Percentiles rank a stretch among this genome's conserved stretches.
Conservation (phyloP, 306 rosid species). For the Cotoneaster glaucophyllus region DNA sequence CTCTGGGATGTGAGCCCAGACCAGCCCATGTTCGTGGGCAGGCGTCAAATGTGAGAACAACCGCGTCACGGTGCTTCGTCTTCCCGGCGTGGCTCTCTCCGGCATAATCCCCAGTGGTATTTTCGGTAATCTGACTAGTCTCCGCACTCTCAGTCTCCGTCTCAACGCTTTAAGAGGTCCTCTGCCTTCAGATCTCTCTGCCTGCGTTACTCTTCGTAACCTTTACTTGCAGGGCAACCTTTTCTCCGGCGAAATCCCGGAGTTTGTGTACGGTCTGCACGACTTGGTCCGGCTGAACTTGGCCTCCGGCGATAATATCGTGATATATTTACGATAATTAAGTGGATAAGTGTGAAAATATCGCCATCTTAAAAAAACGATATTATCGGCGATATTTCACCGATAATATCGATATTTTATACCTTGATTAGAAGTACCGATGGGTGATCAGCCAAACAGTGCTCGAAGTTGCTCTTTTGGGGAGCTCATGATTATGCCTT, state of each 20-base stretch:
- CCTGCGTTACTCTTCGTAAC: slow-evolving; percentile 36
- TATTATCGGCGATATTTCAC: too few relatives aligned
- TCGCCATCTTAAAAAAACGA: too few relatives aligned
- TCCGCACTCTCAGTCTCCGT: slow-evolving; percentile 44
- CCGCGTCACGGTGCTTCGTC: slow-evolving; percentile 36
- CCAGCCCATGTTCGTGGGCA: slow-evolving; percentile 42
- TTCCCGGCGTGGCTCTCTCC: slow-evolving; percentile 39
- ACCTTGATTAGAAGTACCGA: too few relatives aligned
- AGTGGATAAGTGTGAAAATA: too few relatives aligned
- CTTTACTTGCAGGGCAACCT: slow-evolving; percentile 42
- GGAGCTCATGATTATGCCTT: slow-evolving; percentile 19
- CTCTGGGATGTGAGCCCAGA: too few relatives aligned
- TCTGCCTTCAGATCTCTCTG: slow-evolving; percentile 43
- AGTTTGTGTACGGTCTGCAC: slow-evolving; percentile 13
- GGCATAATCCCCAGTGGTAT: slow-evolving; percentile 33
- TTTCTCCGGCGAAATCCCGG: slow-evolving; percentile 37
- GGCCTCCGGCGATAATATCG: too few relatives aligned
- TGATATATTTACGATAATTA: too few relatives aligned
- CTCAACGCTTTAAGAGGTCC: slow-evolving; percentile 39
- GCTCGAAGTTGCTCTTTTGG: slow-evolving; percentile 29
- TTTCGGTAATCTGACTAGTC: slow-evolving; percentile 30
- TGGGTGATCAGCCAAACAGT: neutral
- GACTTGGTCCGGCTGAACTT: slow-evolving; percentile 41
- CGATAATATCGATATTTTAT: too few relatives aligned
- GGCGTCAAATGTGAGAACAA: slow-evolving; percentile 32